These are phyloP conservation scores for Annona squamosa DNA, from an alignment of 164 flowering plant genomes.

Conservation along the genomic window DNA sequence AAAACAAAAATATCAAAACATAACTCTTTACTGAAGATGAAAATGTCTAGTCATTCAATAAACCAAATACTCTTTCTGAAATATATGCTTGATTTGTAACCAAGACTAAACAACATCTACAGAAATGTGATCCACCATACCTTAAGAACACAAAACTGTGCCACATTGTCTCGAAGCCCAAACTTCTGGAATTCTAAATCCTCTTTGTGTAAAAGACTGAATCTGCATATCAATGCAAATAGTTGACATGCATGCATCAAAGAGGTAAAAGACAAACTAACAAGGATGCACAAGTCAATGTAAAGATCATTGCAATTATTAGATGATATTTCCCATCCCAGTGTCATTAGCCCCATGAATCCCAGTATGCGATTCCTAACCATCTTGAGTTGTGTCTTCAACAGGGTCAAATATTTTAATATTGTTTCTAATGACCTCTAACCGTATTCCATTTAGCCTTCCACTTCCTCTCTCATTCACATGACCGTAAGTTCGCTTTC, in stretches of 20 bases:
- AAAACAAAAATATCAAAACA: neutral
- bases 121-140: conserved; percentile 24
- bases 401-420: too few relatives aligned
- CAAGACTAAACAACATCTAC: neutral
- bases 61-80: neutral
- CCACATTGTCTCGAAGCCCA: conserved; percentile 87
- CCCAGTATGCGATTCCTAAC: too few relatives aligned
- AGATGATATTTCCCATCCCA: too few relatives aligned
- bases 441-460: too few relatives aligned
- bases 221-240: conserved; percentile 32
- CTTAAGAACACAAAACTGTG: conserved; percentile 86
- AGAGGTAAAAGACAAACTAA: neutral
- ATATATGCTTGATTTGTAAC: neutral
- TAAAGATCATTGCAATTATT: neutral
- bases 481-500: too few relatives aligned
- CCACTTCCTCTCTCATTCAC: too few relatives aligned
- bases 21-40: neutral
- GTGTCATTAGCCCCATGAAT: too few relatives aligned
- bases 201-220: conserved; percentile 66
- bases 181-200: conserved; percentile 64
- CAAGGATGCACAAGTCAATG: neutral
- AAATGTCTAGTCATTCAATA: neutral
- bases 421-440: too few relatives aligned
- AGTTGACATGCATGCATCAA: conserved; percentile 2
- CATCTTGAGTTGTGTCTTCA: too few relatives aligned